Conservation (phyloP, 768 basidiomycete species). For the Termitomyces sp. region DNA sequence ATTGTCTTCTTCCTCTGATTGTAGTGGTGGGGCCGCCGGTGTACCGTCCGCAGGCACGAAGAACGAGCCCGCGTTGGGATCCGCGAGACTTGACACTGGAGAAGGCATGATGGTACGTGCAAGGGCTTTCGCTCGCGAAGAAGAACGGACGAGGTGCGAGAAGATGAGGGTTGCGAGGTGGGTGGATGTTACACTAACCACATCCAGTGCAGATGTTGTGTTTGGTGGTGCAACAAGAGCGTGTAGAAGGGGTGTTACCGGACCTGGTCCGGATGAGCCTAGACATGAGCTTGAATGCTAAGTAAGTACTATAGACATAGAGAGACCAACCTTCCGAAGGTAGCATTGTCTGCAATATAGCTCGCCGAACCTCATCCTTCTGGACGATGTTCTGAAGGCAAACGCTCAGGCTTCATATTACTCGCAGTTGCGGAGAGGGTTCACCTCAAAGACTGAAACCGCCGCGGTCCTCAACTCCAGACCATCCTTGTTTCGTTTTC, state of each 20-base stretch:
- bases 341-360: conserved; percentile 69
- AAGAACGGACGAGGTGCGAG: conserved; percentile 68
- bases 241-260: conserved; percentile 63
- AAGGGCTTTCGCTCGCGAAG: conserved; percentile 54
- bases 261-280: conserved; percentile 31
- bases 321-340: conserved; percentile 36
- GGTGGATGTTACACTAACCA: conserved; percentile 52
- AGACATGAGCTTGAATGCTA: not conserved
- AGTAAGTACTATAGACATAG: not conserved
- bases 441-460: conserved; percentile 78
- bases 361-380: conserved; percentile 63
- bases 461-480: conserved; percentile 76
- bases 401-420: conserved; percentile 1
- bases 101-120: conserved; percentile 62
- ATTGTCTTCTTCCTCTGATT: conserved; percentile 43
- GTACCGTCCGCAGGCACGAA: conserved; percentile 75
- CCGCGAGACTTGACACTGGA: conserved; percentile 23
- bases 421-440: not conserved
- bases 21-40: conserved; percentile 25
- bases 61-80: conserved; percentile 34
- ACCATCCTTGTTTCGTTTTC: conserved; percentile 54
- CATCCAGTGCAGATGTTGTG: conserved; percentile 44
- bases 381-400: conserved; percentile 62
- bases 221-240: conserved; percentile 61
- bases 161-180: conserved; percentile 78